Base-by-base conservation (phyloP, 192 early-diverging fungal genomes). In the Backusella parvicylindrica region DNA sequence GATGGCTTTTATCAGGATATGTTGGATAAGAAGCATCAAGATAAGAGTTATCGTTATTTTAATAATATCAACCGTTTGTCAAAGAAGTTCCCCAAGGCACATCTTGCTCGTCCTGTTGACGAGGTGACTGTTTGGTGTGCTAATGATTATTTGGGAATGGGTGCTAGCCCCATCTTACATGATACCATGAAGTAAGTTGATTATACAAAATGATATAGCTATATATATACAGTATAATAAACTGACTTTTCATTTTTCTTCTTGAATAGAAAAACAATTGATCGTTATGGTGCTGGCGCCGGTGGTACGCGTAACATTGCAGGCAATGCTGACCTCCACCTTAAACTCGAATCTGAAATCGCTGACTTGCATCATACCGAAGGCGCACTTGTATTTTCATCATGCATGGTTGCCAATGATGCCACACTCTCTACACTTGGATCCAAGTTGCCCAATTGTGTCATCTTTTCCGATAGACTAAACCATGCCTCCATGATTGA, bases 11-110 rank as follows among this genome's bases (percentile, higher is more conserved):
- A 96, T 84, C 84, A 91, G 76, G 75, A 72, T 26, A 92, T 95
- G 85, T 79, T 99, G 64, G 91, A 96, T 41, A 96, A 96, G 89
- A 99, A 99, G 85, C 95, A 97, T 82, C 87, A 89, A 76, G 96
- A 99, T 91, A 94, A 95, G 87, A 92, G 89, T 77, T 99, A 99
- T 88, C 92, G 97, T 77, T 99, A 98, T 87, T 99, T 99, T 84
- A 99, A 99, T 91, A 99, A 99, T 89, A 98, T 99, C 88, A 99
- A 99, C 84, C 93, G 97, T 49, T 86, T 99, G 36, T 96, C 97
- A 3, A 84, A 92, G 79, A 84, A 88, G 73, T 99, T 92, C 80
- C 97, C 97, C 43, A 90, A 85, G 72, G 97, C 97, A 23, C 97
- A 99, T 84, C 98, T 96, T 38, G 90, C 89, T 23, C 91, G 88